A percentile compares a stretch with the other conserved stretches of the same genome.
phyloP scores from a whole-genome alignment of 75 land plant genomes.

The Cunninghamia lanceolata region DNA sequence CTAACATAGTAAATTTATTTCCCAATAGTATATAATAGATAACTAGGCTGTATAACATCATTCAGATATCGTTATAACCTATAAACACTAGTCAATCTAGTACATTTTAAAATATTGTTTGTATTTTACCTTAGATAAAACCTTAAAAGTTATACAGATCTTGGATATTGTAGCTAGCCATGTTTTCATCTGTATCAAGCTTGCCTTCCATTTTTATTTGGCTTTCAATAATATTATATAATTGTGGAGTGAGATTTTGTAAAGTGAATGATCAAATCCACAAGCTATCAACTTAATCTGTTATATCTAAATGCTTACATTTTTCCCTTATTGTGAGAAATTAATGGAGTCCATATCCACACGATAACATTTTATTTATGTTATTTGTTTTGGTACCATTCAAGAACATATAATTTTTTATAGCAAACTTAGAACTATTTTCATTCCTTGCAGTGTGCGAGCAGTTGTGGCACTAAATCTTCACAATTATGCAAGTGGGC shows the following conservation, averaged over 20 bases:
- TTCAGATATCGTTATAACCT: background rate
- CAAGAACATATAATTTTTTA: background rate
- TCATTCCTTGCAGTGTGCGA: conserved; percentile 26
- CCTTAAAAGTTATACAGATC: background rate
- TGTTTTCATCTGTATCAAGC: background rate
- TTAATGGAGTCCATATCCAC: background rate
- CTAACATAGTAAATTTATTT: too few species aligned
- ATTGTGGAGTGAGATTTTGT: background rate
- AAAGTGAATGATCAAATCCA: background rate
- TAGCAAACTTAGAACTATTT: background rate
- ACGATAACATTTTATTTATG: background rate
- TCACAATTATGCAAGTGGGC: conserved; percentile 47
- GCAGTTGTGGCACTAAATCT: conserved; percentile 44
- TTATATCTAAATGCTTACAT: conserved; percentile 1
- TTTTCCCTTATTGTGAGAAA: background rate
- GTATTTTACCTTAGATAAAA: background rate
- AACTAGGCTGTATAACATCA: too few species aligned
- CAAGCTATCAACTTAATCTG: background rate
- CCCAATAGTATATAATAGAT: too few species aligned
- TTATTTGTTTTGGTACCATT: background rate
- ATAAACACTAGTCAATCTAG: background rate
- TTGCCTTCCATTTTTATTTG: background rate
- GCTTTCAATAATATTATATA: background rate
- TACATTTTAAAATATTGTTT: background rate
- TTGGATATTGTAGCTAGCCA: background rate